Evolutionary conservation across 371 early-diverging fungal genomes (phyloP), one percentile per base, ranked within the genome.

Genomic region (Mucor lusitanicus): DNA sequence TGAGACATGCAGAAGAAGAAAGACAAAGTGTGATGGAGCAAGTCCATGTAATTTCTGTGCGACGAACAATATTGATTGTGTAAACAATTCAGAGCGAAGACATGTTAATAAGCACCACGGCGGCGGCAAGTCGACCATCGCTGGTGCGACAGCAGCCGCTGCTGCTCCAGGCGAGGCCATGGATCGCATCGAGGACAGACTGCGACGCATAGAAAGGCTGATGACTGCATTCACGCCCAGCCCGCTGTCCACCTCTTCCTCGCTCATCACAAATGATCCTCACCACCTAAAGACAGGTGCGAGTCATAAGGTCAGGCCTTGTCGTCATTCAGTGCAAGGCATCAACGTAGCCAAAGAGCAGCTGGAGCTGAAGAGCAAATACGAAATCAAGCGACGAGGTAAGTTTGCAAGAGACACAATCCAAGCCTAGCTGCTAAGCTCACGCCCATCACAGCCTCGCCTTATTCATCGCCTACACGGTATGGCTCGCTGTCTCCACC

Each of bases 241-340:
- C 32, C 72, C 74, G 21, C 68, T 75, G 13, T 71, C 74, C 17
- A 25, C 50, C 8, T 25, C 50, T n/a, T 27, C 64, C 3, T 30
- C 30, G 12, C 12, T 46, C 23, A 32, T 42, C 6, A 42, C 64
- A 25, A 40, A 33, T 48, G 44, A 28, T 30, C 30, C 28, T 17
- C 70, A 70, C 63, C 37, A 37, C 8, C 0, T 37, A 37, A 61
- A 63, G 35, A 61, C 68, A 13, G 19, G 42, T 15, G 60, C 56
- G 19, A 46, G 63, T 59, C 69, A 69, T 44, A 64, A 59, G 64
- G 67, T 71, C 54, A 71, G 83, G 40, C 79, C 64, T 12, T 75
- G 76, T 54, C 80, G 83, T 44, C 81, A 83, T 63, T 83, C 83
- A 0, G 81, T 83, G 3, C 83, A 83, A 60, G 83, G 83, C 28